Base-by-base conservation (phyloP, 2,329 filamentous ascomycete species). In the Paraphaeosphaeria sporulosa region DNA sequence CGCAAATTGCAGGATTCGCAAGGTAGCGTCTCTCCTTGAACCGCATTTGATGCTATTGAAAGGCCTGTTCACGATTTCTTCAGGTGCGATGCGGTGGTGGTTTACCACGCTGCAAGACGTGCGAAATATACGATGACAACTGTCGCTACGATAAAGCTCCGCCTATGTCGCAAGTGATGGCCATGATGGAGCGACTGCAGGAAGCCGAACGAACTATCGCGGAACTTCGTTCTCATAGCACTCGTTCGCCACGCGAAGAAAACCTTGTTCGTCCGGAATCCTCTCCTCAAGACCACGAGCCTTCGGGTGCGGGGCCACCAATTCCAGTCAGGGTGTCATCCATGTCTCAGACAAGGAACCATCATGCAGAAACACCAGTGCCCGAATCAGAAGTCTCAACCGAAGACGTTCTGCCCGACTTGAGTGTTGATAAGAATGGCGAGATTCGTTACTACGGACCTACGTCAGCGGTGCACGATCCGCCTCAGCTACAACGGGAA, bases 81-180 rank as follows among this genome's bases (percentile, higher is more conserved):
- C 7, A 47, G 44, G 44, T 47, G 23, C 68, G 69, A 19, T 77
- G 73, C 53, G 73, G 72, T 23, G 72, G 74, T 7, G 57, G 57
- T 10, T 69, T 73, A 55, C 74, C 73, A 2, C 60, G 47, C 8
- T 76, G 73, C 63, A 73, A 71, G 58, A 76, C 66, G 1, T 76
- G 74, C 60, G 70, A 74, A 57, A 63, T 72, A 7, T 75, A 75
- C 50, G 51, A 68, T 27, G 73, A 71, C 34, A 62, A 71, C 19
- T 76, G 74, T 60, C 70, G 66, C 23, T 76, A 76, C 52, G 73
- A 76, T 51, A 75, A 75, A 56, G 48, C 66, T 46, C 74, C 71
- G 30, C 71, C 74, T 9, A 71, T 76, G 66, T 71, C 72, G 13
- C 72, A 76, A 59, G 59, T 75, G 43, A 48, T 75, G 7, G 68